phyloP scores from a whole-genome alignment of 75 land plant genomes.

The Pinus albicaulis region DNA sequence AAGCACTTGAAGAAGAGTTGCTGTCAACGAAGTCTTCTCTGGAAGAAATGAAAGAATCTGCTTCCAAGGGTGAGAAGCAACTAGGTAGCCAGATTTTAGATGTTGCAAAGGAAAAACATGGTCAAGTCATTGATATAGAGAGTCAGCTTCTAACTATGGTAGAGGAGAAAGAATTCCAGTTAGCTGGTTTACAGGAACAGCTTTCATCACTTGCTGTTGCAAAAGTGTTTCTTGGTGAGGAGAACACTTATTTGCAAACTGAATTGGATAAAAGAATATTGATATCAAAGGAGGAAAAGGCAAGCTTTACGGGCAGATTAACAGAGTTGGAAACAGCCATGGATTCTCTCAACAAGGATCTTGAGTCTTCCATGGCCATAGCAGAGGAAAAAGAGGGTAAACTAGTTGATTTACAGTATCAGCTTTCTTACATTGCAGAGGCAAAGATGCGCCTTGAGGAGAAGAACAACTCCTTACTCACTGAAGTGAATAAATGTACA shows the following conservation, averaged over 20 bases:
- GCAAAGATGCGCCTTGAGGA: background rate
- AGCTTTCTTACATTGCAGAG: background rate
- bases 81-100: background rate
- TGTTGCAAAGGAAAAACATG: background rate
- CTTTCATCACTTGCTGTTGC: too few species aligned
- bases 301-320: too few species aligned
- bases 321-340: too few species aligned
- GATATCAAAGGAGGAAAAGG: too few species aligned
- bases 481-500: background rate
- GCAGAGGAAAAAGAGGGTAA: background rate
- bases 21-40: background rate
- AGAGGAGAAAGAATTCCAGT: too few species aligned
- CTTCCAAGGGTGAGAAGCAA: background rate
- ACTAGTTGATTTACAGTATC: background rate
- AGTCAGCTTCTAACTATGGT: background rate
- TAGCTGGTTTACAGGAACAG: too few species aligned
- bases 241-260: too few species aligned
- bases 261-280: too few species aligned
- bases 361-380: too few species aligned
- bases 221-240: too few species aligned
- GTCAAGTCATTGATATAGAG: background rate
- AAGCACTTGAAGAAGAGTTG: background rate
- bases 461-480: background rate
- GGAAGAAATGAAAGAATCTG: background rate
- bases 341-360: too few species aligned